Evolutionary conservation across 1,139 yeast genomes (phyloP).

Genomic region (Martiniozyma asiatica): DNA sequence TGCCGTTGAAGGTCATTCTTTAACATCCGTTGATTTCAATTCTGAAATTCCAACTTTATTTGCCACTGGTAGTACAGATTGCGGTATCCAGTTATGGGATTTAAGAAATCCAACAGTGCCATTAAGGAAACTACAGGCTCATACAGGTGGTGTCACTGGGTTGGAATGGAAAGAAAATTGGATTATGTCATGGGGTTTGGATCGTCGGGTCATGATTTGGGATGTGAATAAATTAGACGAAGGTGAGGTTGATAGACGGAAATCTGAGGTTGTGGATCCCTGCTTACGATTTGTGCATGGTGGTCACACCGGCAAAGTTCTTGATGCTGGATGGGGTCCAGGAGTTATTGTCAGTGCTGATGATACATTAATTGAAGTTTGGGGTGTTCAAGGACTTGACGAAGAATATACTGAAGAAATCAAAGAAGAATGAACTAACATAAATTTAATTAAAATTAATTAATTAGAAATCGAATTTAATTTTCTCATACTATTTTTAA

Average conservation of each 20-base stretch:
- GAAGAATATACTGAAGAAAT: constrained; percentile 31
- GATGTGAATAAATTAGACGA: constrained; percentile 35
- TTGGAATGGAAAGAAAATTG: constrained; percentile 24
- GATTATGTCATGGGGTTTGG: constrained; percentile 38
- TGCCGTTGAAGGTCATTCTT: constrained; percentile 26
- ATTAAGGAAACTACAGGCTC: constrained; percentile 38
- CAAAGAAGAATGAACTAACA: too few relatives aligned
- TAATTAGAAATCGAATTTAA: too few relatives aligned
- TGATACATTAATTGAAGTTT: constrained; percentile 40
- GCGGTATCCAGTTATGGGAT: constrained; percentile 37
- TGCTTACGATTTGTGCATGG: constrained; percentile 47
- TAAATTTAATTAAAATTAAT: too few relatives aligned
- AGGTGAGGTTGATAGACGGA: constrained; percentile 27
- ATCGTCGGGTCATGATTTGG: constrained; percentile 40
- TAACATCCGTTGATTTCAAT: constrained; percentile 39
- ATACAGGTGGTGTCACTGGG: constrained; percentile 24
- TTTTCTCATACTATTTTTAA: too few relatives aligned
- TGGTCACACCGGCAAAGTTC: constrained; percentile 43
- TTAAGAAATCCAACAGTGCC: constrained; percentile 36
- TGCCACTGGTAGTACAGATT: constrained; percentile 46
- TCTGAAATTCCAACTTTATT: constrained; percentile 30
- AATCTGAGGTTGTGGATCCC: constrained; percentile 38
- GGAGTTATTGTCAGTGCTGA: constrained; percentile 34
- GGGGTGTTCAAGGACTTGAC: constrained; percentile 41
- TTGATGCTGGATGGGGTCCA: constrained; percentile 42